A percentile compares a stretch with the other conserved stretches of the same genome.
Evolutionary conservation across 2,329 filamentous ascomycete genomes (phyloP).

Genomic region (Akanthomyces muscarius): DNA sequence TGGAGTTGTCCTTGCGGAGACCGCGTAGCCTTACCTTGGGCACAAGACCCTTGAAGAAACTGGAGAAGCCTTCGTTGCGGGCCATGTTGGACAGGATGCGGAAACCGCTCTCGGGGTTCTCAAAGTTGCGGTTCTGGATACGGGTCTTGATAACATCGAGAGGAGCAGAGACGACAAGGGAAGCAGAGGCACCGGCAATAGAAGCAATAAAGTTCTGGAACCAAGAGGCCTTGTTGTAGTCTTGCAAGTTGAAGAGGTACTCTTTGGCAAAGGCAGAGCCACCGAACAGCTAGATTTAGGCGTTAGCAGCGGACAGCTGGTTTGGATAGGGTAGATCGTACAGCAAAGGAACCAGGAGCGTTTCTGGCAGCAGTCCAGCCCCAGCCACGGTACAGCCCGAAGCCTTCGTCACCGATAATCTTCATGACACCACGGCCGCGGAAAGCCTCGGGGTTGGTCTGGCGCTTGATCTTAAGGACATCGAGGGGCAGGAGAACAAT

Average conservation of each 20-base stretch:
- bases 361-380: constrained; percentile 97
- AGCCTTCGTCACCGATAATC: constrained; percentile 91
- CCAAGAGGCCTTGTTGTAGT: constrained; percentile 96
- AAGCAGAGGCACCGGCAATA: constrained; percentile 89
- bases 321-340: constrained; percentile 40
- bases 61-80: constrained; percentile 76
- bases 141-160: constrained; percentile 97
- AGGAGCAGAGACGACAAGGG: constrained; percentile 92
- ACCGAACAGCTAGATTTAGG: constrained; percentile 72
- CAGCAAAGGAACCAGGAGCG: constrained; percentile 92
- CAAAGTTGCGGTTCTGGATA: constrained; percentile 98
- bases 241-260: constrained; percentile 81
- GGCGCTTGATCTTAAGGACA: constrained; percentile 98
- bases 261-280: constrained; percentile 97
- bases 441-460: constrained; percentile 98
- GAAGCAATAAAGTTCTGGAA: constrained; percentile 96
- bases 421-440: constrained; percentile 83
- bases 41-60: constrained; percentile 96
- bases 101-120: constrained; percentile 93
- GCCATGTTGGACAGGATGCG: constrained; percentile 90
- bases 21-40: constrained; percentile 62
- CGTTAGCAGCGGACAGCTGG: constrained; percentile 21
- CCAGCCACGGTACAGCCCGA: constrained; percentile 92
- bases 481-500: constrained; percentile 93
- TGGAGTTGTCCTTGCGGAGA: background rate